Evolutionary conservation across 2,329 filamentous ascomycete genomes (phyloP).

Genomic region (Bipolaris gigantea): DNA sequence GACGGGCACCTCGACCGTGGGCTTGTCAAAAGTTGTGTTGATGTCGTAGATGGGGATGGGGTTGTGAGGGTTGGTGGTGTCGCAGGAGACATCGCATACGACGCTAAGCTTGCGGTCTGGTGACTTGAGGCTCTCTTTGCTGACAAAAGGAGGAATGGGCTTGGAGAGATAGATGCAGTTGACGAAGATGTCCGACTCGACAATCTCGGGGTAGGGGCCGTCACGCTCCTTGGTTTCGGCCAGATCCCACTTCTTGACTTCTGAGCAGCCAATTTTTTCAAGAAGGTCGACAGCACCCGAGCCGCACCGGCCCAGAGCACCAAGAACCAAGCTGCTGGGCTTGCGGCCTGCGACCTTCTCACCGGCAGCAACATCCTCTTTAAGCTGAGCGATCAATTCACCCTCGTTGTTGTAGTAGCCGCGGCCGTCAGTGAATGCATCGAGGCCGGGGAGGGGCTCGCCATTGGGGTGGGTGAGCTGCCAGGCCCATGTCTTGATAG

Average conservation of each 20-base stretch:
- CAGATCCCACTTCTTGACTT: constrained; percentile 76
- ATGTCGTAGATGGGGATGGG: constrained; percentile 79
- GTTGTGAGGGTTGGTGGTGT: constrained; percentile 73
- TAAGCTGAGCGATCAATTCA: constrained; percentile 72
- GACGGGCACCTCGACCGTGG: constrained; percentile 75
- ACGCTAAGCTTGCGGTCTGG: constrained; percentile 74
- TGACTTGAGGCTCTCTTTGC: constrained; percentile 66
- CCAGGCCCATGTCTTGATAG: constrained; percentile 71
- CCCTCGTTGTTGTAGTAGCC: constrained; percentile 73
- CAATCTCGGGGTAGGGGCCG: constrained; percentile 78
- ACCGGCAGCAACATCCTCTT: constrained; percentile 68
- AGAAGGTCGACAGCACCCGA: constrained; percentile 81
- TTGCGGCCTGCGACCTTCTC: constrained; percentile 66
- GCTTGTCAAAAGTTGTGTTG: constrained; percentile 84
- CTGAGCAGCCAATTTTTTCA: constrained; percentile 70
- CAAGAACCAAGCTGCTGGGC: constrained; percentile 81
- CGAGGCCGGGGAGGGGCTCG: constrained; percentile 66
- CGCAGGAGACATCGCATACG: constrained; percentile 58
- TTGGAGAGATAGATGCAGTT: constrained; percentile 74
- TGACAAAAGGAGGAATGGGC: constrained; percentile 80
- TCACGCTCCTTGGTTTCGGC: constrained; percentile 67
- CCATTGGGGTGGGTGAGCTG: constrained; percentile 71
- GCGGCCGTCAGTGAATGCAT: constrained; percentile 51
- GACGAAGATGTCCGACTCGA: constrained; percentile 59
- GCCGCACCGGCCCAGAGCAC: constrained; percentile 76